phyloP scores from a whole-genome alignment of 352 stramenopile genomes.

The Pythium chondricola region DNA sequence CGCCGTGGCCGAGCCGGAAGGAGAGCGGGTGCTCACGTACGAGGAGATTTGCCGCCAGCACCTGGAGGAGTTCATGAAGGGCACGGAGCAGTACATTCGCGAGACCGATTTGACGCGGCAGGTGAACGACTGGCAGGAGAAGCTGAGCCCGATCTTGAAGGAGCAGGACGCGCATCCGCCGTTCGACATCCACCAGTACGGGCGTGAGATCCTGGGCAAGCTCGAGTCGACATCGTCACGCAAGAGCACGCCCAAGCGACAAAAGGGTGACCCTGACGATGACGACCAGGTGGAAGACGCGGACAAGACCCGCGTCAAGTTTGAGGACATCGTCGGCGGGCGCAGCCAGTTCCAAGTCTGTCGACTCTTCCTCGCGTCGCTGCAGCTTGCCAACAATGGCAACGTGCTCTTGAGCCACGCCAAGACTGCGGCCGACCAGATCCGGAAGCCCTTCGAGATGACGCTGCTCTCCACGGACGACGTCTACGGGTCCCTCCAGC shows the following conservation, averaged over 20 bases:
- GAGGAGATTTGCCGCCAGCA: slow-evolving; percentile 74
- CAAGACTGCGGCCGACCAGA: slow-evolving; percentile 50
- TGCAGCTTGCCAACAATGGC: slow-evolving; percentile 89
- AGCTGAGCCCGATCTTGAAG: slow-evolving; percentile 59
- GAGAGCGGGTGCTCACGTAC: slow-evolving; percentile 38
- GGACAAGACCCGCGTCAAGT: slow-evolving; percentile 25
- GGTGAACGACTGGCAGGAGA: slow-evolving; percentile 75
- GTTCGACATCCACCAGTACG: slow-evolving; percentile 76
- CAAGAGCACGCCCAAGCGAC: slow-evolving; percentile 29
- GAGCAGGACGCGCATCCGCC: slow-evolving; percentile 56
- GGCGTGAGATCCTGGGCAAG: slow-evolving; percentile 47
- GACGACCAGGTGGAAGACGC: slow-evolving; percentile 2
- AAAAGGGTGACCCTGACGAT: neutral
- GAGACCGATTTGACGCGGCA: slow-evolving; percentile 66
- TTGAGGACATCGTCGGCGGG: slow-evolving; percentile 49
- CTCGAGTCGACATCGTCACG: slow-evolving; percentile 32
- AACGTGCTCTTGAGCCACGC: slow-evolving; percentile 81
- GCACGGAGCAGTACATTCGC: slow-evolving; percentile 72
- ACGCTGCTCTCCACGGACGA: slow-evolving; percentile 52
- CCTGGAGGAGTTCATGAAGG: slow-evolving; percentile 74
- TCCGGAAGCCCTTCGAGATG: slow-evolving; percentile 60
- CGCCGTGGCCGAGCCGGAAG: neutral
- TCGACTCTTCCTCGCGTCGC: slow-evolving; percentile 85
- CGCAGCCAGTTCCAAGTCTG: slow-evolving; percentile 76
- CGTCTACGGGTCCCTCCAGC: slow-evolving; percentile 52